Base-by-base conservation (phyloP, 2,329 filamentous ascomycete species). In the Raffaelea albimanens region DNA sequence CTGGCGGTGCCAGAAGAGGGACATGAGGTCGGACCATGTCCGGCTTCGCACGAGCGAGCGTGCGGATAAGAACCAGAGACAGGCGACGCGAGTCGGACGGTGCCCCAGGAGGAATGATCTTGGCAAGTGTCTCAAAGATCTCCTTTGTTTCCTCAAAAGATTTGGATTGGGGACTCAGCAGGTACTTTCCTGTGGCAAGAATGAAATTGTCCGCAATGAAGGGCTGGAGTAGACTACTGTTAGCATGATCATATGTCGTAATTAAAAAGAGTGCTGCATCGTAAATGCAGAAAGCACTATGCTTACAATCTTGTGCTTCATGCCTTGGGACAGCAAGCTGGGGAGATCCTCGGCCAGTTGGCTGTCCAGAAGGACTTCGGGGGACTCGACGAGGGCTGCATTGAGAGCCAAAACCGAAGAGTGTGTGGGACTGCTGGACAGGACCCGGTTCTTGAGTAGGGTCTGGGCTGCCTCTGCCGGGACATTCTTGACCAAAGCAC, bases 131-230 rank as follows among this genome's bases (percentile, higher is more conserved):
- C 58, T 91, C 82, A 58, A 97, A 87, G 18, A 97, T 73, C 3
- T 80, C 76, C 65, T 90, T 94, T 47, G 80, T 83, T 23, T 77
- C 75, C 59, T 95, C 89, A 57, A 85, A 93, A 43, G 73, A 73
- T 63, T 83, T 86, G 40, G 76, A 66, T 16, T 80, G 77, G 36
- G 83, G 75, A 2, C 78, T 75, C 14, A 97, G 74, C 10, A 97
- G 73, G 61, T 88, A 94, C 65, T 97, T 97, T 56, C 91, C 93
- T 19, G 89, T 84, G 34, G 91, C 91, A 29, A 96, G 74, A 50
- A 95, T 86, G 56, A 80, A 83, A 62, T 96, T 95, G 60, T 95
- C 87, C 44, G 87, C 81, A 51, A 97, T 82, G 61, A 85, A 88
- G n/a, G 83, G 75, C 81, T 90, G 56, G 18, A 38, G 31, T 18